phyloP scores from a whole-genome alignment of 768 basidiomycete species.

The Ramaria rubella region DNA sequence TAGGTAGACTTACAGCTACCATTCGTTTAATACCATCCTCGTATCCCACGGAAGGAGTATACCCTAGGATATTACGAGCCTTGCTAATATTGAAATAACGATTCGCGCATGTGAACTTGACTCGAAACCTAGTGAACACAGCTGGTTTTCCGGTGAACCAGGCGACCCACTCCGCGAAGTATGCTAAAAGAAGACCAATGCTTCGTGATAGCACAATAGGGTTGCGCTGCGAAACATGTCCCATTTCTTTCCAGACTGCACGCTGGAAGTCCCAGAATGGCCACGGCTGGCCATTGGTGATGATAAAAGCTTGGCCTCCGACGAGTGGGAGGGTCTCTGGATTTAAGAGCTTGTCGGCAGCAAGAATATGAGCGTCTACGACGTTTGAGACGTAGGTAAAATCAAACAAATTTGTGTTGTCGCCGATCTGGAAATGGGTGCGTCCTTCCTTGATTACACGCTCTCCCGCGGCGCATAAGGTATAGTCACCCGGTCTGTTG shows the following conservation, averaged over 20 bases:
- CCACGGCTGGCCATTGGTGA: constrained; percentile 92
- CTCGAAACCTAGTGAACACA: no score
- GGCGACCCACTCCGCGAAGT: no score
- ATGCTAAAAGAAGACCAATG: not conserved
- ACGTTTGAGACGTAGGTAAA: constrained; percentile 46
- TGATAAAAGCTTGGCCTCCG: constrained; percentile 90
- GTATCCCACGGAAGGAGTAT: no score
- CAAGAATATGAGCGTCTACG: constrained; percentile 42
- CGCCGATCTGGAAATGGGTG: constrained; percentile 39
- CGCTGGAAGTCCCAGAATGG: constrained; percentile 95
- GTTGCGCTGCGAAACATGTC: not conserved
- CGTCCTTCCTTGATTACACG: constrained; percentile 35
- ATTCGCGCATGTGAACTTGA: no score
- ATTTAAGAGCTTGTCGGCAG: constrained; percentile 32
- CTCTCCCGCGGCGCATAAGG: constrained; percentile 32
- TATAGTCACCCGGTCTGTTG: constrained; percentile 37
- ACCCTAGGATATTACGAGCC: no score
- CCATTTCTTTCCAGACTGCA: constrained; percentile 50
- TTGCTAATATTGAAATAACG: no score
- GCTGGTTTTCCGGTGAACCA: no score
- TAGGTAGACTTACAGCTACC: no score
- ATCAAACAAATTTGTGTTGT: constrained; percentile 40
- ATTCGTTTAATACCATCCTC: no score
- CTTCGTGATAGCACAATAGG: not conserved
- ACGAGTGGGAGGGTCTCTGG: constrained; percentile 33